Conservation (phyloP, 1,139 yeast genomes). For the Citeromyces hawaiiensis region DNA sequence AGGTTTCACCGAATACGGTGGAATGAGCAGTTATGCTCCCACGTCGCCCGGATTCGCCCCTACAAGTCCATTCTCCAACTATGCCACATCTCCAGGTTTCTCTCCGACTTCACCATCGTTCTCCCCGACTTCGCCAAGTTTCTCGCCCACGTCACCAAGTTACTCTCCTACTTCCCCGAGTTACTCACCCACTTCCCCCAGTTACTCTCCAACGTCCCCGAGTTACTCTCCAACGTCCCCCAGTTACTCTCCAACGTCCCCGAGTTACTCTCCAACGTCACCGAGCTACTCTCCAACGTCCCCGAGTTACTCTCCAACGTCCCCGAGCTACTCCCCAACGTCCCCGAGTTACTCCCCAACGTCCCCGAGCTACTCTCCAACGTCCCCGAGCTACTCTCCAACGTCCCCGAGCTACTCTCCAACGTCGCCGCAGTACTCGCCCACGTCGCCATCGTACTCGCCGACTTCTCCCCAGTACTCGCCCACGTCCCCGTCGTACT, state of each 20-base stretch:
- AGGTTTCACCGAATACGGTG: conserved; percentile 89
- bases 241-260: conserved; percentile 60
- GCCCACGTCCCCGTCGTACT: conserved; percentile 51
- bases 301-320: conserved; percentile 61
- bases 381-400: conserved; percentile 67
- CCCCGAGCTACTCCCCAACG: conserved; percentile 62
- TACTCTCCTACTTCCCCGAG: conserved; percentile 43
- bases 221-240: conserved; percentile 62
- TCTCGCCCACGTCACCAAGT: conserved; percentile 48
- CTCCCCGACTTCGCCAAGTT: conserved; percentile 35
- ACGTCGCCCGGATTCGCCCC: conserved; percentile 24
- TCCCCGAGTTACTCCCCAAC: conserved; percentile 57
- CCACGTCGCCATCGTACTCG: conserved; percentile 36
- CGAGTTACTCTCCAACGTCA: conserved; percentile 60
- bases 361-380: conserved; percentile 57
- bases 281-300: conserved; percentile 69
- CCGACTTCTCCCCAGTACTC: conserved; percentile 44
- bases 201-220: conserved; percentile 42
- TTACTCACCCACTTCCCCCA: conserved; percentile 59
- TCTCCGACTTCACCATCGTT: conserved; percentile 37
- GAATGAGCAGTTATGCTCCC: conserved; percentile 41
- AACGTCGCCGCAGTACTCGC: conserved; percentile 44
- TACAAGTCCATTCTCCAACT: conserved; percentile 45
- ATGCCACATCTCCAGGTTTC: conserved; percentile 38
- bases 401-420: conserved; percentile 51